These are phyloP conservation scores for Agaricus blazei DNA, from an alignment of 768 basidiomycete genomes.

Conservation along the genomic window DNA sequence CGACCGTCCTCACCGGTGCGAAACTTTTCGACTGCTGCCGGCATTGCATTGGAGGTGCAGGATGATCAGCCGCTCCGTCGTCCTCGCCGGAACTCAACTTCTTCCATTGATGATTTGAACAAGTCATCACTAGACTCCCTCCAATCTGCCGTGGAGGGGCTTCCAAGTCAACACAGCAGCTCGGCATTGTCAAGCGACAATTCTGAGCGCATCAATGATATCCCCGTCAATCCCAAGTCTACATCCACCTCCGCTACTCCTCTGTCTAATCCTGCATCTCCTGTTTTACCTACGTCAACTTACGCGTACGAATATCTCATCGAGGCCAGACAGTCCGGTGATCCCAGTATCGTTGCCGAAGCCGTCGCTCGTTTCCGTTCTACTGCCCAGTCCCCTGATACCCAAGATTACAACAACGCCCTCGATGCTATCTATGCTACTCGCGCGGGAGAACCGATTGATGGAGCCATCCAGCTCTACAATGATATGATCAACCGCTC, in stretches of 20 bases:
- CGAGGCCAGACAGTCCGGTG: constrained; percentile 11
- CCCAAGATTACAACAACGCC: constrained; percentile 59
- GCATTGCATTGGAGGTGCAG: neutral
- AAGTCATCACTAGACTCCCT: neutral
- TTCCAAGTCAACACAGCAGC: constrained; percentile 6
- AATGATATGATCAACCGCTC: constrained; percentile 61
- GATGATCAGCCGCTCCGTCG: constrained; percentile 10
- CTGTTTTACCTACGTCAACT: neutral
- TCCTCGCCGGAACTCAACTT: constrained; percentile 7
- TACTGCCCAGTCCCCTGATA: constrained; percentile 25
- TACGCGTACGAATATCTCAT: constrained; percentile 2
- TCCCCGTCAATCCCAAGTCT: neutral
- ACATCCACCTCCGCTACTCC: neutral
- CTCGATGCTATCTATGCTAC: constrained; percentile 46
- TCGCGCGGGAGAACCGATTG: constrained; percentile 51
- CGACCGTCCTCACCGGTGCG: constrained; percentile 3
- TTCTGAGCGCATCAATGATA: neutral
- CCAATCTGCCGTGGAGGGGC: constrained; percentile 6
- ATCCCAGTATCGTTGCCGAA: constrained; percentile 22
- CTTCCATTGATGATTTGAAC: constrained; percentile 1
- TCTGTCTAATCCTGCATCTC: neutral
- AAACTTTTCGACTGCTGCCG: constrained; percentile 8
- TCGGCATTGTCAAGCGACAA: neutral
- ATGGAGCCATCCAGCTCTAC: constrained; percentile 60
- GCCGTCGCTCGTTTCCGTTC: constrained; percentile 30